phyloP scores from a whole-genome alignment of 1,284 basidiomycete species.

The Trichosporon inkin region DNA sequence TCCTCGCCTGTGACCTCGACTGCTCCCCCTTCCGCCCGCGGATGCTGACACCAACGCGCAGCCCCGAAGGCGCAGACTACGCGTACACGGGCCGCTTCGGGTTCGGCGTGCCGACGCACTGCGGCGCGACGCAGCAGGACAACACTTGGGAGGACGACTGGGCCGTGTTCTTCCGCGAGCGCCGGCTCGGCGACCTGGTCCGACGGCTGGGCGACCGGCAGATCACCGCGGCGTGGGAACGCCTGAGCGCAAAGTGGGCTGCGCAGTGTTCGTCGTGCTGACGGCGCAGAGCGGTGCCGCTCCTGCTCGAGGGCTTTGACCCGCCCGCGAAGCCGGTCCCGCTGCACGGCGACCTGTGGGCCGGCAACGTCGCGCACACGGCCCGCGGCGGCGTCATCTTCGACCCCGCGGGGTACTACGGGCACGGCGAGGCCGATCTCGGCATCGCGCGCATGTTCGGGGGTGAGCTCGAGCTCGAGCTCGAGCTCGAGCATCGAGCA shows the following conservation, averaged over 20 bases:
- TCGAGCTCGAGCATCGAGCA: not conserved
- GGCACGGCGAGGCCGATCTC: conserved; percentile 81
- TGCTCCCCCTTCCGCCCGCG: not conserved
- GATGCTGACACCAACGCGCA: not conserved
- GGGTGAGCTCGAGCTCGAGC: conserved; percentile 43
- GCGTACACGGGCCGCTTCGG: conserved; percentile 58
- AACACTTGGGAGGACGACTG: conserved; percentile 74
- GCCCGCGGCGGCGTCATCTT: conserved; percentile 63
- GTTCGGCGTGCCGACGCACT: conserved; percentile 72
- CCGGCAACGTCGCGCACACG: conserved; percentile 53
- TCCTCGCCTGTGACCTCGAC: not conserved
- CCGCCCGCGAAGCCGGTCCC: conserved; percentile 64
- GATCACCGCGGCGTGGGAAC: conserved; percentile 58
- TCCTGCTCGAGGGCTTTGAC: conserved; percentile 60
- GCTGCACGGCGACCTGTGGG: conserved; percentile 81
- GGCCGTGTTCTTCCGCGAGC: conserved; percentile 62
- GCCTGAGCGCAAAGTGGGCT: conserved; percentile 60
- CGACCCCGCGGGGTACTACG: conserved; percentile 77
- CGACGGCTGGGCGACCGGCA: conserved; percentile 52
- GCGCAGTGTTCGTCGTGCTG: not conserved
- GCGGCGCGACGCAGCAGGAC: conserved; percentile 68
- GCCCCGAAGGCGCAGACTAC: not conserved
- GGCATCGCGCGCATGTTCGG: conserved; percentile 81
- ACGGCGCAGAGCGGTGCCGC: conserved; percentile 67
- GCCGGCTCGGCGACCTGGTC: conserved; percentile 58